Base-by-base conservation (phyloP, 768 basidiomycete species). In the Termitomyces sp. region DNA sequence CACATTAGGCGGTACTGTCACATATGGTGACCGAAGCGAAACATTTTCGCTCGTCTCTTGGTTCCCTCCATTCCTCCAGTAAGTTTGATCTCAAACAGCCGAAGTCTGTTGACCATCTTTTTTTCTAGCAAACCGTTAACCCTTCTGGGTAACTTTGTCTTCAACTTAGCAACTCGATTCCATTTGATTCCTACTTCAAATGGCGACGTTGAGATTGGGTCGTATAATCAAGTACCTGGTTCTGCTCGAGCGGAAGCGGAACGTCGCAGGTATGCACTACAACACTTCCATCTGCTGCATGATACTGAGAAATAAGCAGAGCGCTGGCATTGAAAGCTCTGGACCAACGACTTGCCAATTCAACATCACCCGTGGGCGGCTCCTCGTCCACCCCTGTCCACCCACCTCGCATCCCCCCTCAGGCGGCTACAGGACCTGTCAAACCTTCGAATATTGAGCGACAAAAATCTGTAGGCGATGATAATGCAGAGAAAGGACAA, bases 61-160 rank as follows among this genome's bases (percentile, higher is more conserved):
- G 94, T 99, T 99, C 82, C 97, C 97, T 59, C 94, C 95, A 16
- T 85, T 95, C 68, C 72, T 94, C 62, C 92, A 97, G 96, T 98
- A 62, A 71, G 90, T 82, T 19, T 21, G 5, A 12, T 19, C 5
- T 38, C 9, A 44, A 25, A 48, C 19, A 31, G 19, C n/a, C 5
- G 4, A 6, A 45, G 8, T 21, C 37, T 12, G 42, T 49, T 44
- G 31, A 53, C 50, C 41, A 55, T 21, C 16, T 17, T 27, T 10
- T 40, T 44, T 32, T 47, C 35, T 57, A 96, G 95, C 64, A 82
- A 82, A 58, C 92, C 89, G 41, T 76, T 98, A 53, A 80, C 83
- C 23, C 61, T 80, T 34, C 76, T 88, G 21, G 86, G 86, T 27
- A 90, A 87, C 67, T 72, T 80, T 17, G 85, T 90, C 8, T 83